Conservation (phyloP, 176 grass and related monocot species). For the Pontederia paniculata region DNA sequence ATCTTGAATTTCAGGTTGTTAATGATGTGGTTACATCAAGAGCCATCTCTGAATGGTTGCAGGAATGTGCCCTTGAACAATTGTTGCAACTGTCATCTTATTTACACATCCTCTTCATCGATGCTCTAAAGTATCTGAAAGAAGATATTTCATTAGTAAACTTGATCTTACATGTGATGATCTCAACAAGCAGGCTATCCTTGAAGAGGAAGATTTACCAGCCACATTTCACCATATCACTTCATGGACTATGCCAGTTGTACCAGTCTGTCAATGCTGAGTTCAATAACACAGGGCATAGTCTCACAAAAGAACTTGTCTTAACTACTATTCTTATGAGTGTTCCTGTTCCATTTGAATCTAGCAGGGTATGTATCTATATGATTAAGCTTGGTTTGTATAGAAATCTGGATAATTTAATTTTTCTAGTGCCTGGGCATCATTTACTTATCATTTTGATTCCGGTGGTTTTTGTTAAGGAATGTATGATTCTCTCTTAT, state of each 20-base stretch:
- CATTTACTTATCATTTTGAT: too few species aligned
- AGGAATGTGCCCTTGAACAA: conserved; percentile 72
- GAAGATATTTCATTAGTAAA: conserved; percentile 42
- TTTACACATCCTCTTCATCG: conserved; percentile 39
- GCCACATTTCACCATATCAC: conserved; percentile 73
- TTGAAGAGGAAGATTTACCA: conserved; percentile 92
- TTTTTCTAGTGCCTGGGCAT: neutral
- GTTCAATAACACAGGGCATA: conserved; percentile 41
- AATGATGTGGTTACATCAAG: conserved; percentile 46
- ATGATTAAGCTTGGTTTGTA: conserved; percentile 7
- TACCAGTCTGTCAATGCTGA: conserved; percentile 43
- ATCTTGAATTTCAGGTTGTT: conserved; percentile 43
- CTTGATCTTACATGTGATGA: conserved; percentile 55
- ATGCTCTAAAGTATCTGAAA: conserved; percentile 37
- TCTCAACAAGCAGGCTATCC: conserved; percentile 69
- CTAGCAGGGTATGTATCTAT: conserved; percentile 42
- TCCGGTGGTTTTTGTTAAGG: too few species aligned
- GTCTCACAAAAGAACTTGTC: conserved; percentile 38
- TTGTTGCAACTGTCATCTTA: conserved; percentile 51
- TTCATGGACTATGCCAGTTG: conserved; percentile 49
- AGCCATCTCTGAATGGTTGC: conserved; percentile 60
- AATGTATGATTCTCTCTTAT: too few species aligned
- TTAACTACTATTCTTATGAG: conserved; percentile 65
- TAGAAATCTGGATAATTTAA: neutral
- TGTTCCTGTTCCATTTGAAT: conserved; percentile 43